phyloP scores from a whole-genome alignment of 768 basidiomycete genomes.

The Dioszegia crocea region DNA sequence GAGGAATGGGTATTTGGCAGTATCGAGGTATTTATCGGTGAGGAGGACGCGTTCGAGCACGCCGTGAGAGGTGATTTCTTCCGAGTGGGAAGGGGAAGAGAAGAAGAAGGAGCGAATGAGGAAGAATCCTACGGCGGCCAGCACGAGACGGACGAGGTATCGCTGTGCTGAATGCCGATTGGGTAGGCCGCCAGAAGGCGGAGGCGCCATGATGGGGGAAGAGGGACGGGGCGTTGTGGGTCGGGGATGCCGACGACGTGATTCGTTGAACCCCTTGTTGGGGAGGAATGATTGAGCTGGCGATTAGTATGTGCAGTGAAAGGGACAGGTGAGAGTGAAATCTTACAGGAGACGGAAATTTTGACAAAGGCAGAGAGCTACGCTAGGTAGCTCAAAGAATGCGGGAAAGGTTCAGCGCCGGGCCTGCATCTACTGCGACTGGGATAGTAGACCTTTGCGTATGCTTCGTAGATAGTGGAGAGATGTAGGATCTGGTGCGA shows the following conservation, averaged over 20 bases:
- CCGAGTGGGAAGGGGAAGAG: conserved; percentile 23
- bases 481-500: too few species aligned
- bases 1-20: conserved; percentile 79
- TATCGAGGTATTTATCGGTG: conserved; percentile 74
- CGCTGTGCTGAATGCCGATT: conserved; percentile 35
- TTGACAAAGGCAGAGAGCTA: conserved; percentile 10
- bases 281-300: conserved; percentile 13
- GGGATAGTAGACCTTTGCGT: background rate
- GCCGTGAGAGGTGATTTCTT: conserved; percentile 59
- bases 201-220: conserved; percentile 6
- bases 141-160: conserved; percentile 37
- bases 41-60: conserved; percentile 64
- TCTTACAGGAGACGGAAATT: conserved; percentile 17
- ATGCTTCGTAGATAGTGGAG: too few species aligned
- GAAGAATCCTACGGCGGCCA: conserved; percentile 37
- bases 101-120: conserved; percentile 46
- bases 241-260: conserved; percentile 17
- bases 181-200: conserved; percentile 11
- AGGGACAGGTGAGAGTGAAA: background rate
- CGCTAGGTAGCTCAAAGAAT: conserved; percentile 12
- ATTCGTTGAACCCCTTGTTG: conserved; percentile 22
- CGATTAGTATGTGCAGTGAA: background rate
- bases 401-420: background rate
- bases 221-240: background rate
- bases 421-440: background rate